Evolutionary conservation across 202 grass and related monocot genomes (phyloP).

Genomic region (Panicum virgatum): DNA sequence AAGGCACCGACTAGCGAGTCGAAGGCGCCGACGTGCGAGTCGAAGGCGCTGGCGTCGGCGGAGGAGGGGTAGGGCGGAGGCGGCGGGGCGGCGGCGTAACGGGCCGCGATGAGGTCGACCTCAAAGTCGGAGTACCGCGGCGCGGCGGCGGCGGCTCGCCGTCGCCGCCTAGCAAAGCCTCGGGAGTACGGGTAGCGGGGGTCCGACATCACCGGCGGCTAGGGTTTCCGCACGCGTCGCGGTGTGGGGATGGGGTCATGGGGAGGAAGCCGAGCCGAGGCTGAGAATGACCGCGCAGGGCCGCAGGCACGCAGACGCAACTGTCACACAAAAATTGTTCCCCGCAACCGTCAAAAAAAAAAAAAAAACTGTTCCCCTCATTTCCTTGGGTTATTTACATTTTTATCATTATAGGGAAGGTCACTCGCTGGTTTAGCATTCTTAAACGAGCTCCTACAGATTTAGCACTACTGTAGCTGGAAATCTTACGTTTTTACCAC

Average conservation of each 20-base stretch:
- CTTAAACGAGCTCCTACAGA: no score
- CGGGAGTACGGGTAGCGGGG: conserved; percentile 49
- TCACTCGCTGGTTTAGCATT: no score
- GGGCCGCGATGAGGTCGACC: conserved; percentile 53
- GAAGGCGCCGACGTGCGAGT: conserved; percentile 40
- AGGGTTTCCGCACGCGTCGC: conserved; percentile 43
- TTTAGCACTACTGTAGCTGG: no score
- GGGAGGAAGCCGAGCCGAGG: neutral
- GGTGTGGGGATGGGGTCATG: neutral
- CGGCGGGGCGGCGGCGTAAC: conserved; percentile 35
- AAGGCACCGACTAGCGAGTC: conserved; percentile 38
- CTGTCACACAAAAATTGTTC: no score
- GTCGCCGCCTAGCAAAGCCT: neutral
- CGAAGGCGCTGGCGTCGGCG: conserved; percentile 32
- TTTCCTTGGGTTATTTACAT: no score
- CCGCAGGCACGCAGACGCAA: no score
- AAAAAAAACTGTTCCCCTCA: no score
- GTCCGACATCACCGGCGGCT: conserved; percentile 68
- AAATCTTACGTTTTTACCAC: no score
- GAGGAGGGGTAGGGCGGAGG: conserved; percentile 8
- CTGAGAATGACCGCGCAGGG: no score
- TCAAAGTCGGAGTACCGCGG: conserved; percentile 54
- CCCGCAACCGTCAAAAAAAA: no score
- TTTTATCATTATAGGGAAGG: no score
- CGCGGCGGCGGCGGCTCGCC: conserved; percentile 17